A percentile compares a stretch with the other conserved stretches of the same genome.
Evolutionary conservation across 2,329 filamentous ascomycete genomes (phyloP).

Genomic region (Alternaria infectoria): DNA sequence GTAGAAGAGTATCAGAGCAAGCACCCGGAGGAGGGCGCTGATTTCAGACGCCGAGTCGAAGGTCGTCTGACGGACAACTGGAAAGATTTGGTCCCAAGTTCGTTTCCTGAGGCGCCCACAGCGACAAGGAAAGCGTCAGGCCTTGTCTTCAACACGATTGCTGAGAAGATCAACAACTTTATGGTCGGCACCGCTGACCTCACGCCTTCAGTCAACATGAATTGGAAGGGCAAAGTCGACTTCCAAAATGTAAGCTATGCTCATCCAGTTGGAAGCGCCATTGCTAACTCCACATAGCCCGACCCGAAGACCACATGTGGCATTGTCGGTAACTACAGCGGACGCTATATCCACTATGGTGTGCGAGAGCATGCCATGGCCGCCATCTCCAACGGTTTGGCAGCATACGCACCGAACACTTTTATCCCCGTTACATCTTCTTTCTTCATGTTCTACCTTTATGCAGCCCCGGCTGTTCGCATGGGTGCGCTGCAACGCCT

Average conservation of each 20-base stretch:
- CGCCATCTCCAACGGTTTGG: conserved; percentile 60
- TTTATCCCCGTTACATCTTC: conserved; percentile 62
- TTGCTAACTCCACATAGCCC: conserved; percentile 25
- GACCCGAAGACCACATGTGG: conserved; percentile 49
- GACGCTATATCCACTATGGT: conserved; percentile 58
- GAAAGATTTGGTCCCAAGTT: conserved; percentile 57
- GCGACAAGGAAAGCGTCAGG: conserved; percentile 56
- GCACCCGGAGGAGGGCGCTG: conserved; percentile 56
- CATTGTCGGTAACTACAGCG: conserved; percentile 60
- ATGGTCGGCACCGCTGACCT: conserved; percentile 71
- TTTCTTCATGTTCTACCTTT: conserved; percentile 70
- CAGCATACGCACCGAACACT: conserved; percentile 54
- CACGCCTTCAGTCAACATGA: conserved; percentile 61
- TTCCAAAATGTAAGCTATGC: conserved; percentile 49
- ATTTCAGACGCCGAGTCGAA: conserved; percentile 57
- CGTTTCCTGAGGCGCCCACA: conserved; percentile 56
- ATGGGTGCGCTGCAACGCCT: conserved; percentile 66
- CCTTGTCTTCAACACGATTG: conserved; percentile 6
- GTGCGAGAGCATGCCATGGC: conserved; percentile 48
- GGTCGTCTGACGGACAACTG: conserved; percentile 59
- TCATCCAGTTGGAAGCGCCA: rapidly evolving
- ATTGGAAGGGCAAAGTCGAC: conserved; percentile 52
- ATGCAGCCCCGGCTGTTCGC: conserved; percentile 64
- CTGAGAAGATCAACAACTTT: conserved; percentile 60
- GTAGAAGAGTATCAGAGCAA: conserved; percentile 52